These are phyloP conservation scores for Primulina eburnea DNA, from an alignment of 257 asterid species.

Conservation along the genomic window DNA sequence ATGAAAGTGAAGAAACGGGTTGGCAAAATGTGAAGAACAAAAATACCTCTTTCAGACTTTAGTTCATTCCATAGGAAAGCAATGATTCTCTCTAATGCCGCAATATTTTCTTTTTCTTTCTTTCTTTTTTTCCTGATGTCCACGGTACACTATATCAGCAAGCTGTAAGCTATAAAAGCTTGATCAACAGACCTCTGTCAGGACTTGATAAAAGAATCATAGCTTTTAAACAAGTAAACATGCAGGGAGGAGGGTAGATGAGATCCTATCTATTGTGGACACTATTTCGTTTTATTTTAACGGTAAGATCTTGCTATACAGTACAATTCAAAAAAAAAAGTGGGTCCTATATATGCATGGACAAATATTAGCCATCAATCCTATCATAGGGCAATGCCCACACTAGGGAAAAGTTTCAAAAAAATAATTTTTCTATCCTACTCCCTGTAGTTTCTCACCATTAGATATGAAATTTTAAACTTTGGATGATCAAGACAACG, in stretches of 20 bases:
- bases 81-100: slow-evolving; percentile 52
- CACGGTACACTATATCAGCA: slow-evolving; percentile 46
- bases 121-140: slow-evolving; percentile 28
- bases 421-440: background rate
- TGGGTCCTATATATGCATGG: no score
- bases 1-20: background rate
- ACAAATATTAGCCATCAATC: no score
- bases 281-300: no score
- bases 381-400: no score
- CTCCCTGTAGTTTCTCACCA: no score
- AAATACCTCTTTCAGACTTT: slow-evolving; percentile 43
- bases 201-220: background rate
- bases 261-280: no score
- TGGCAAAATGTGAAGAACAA: slow-evolving; percentile 32
- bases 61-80: slow-evolving; percentile 47
- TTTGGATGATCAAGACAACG: no score
- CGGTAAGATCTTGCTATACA: no score
- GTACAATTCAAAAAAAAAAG: no score
- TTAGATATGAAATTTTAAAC: no score
- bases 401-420: slow-evolving; percentile 17
- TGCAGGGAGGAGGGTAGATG: no score
- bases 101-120: background rate
- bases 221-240: slow-evolving; percentile 25
- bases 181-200: slow-evolving; percentile 38
- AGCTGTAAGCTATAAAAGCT: slow-evolving; percentile 63